Conservation (phyloP, 2,329 filamentous ascomycete species). For the Ascomycota sp. region DNA sequence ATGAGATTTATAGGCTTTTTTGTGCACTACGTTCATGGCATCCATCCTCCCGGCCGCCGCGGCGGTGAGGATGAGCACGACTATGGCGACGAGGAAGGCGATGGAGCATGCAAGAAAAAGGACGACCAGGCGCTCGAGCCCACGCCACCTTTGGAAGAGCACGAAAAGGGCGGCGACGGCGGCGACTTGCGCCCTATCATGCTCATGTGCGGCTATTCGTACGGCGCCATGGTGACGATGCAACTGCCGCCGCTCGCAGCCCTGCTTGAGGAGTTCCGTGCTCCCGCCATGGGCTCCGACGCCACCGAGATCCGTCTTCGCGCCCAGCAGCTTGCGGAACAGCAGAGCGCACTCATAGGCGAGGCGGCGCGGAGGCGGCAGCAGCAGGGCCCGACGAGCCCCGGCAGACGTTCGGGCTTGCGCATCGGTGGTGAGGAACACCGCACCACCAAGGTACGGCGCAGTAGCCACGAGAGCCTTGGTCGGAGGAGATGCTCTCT, state of each 20-base stretch:
- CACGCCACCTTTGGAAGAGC: neutral
- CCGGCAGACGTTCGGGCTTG: slow-evolving; percentile 13
- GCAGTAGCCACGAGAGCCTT: slow-evolving; percentile 17
- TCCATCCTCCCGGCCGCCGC: slow-evolving; percentile 20
- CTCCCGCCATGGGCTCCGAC: slow-evolving; percentile 30
- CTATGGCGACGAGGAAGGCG: neutral
- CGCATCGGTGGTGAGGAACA: slow-evolving; percentile 29
- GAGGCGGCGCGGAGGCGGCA: slow-evolving; percentile 3
- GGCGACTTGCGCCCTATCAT: slow-evolving; percentile 14
- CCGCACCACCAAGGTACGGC: slow-evolving; percentile 3
- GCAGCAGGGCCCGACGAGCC: slow-evolving; percentile 4
- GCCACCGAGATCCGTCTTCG: slow-evolving; percentile 49
- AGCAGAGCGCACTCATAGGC: slow-evolving; percentile 31
- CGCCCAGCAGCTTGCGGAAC: slow-evolving; percentile 45
- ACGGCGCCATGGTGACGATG: slow-evolving; percentile 65
- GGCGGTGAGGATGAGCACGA: neutral
- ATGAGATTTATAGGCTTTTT: slow-evolving; percentile 65
- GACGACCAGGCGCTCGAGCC: neutral
- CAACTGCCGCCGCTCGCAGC: slow-evolving; percentile 43
- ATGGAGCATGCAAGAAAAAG: neutral
- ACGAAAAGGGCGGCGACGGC: neutral
- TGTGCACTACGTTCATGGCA: slow-evolving; percentile 45
- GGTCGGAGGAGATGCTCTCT: slow-evolving; percentile 16
- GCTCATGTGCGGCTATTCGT: slow-evolving; percentile 69
- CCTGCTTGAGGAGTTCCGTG: slow-evolving; percentile 39